Percentiles rank a stretch among this genome's conserved stretches.
phyloP scores from a whole-genome alignment of 108 stramenopile species.

The Licmophora abbreviata region DNA sequence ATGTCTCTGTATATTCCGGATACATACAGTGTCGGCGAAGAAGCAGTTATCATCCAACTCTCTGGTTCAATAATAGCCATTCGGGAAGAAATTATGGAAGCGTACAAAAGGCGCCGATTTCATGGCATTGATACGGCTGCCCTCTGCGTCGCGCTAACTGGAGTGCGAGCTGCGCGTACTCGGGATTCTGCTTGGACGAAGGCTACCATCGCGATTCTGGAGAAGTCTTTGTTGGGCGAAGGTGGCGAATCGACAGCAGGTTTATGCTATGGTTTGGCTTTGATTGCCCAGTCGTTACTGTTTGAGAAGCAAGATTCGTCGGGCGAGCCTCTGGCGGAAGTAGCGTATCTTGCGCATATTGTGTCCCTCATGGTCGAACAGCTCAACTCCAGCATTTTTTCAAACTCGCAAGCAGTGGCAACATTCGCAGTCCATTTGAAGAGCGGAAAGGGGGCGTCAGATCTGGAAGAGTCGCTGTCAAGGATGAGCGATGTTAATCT shows the following conservation, averaged over 20 bases:
- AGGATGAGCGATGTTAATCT: constrained; percentile 8
- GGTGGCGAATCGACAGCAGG: constrained; percentile 24
- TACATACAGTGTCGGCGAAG: constrained; percentile 4
- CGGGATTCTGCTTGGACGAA: constrained; percentile 16
- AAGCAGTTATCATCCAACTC: neutral
- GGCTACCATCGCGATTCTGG: constrained; percentile 31
- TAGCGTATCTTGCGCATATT: constrained; percentile 26
- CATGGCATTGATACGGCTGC: constrained; percentile 19
- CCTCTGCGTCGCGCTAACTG: constrained; percentile 27
- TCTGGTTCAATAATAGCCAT: constrained; percentile 20
- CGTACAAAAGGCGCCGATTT: constrained; percentile 18
- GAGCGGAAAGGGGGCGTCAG: constrained; percentile 16
- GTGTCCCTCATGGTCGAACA: constrained; percentile 24
- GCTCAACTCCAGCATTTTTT: constrained; percentile 14
- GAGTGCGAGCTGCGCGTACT: constrained; percentile 12
- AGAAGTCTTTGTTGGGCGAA: constrained; percentile 29
- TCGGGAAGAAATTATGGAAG: constrained; percentile 16
- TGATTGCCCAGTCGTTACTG: constrained; percentile 28
- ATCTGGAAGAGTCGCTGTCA: constrained; percentile 20
- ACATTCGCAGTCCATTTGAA: constrained; percentile 28
- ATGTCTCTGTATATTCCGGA: constrained; percentile 26
- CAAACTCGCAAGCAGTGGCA: too few relatives aligned
- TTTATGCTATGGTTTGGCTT: constrained; percentile 44
- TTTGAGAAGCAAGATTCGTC: neutral
- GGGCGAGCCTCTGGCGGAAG: neutral